A percentile compares a stretch with the other conserved stretches of the same genome.
phyloP scores from a whole-genome alignment of 1,139 yeast species.

The Yamadazyma kanchanaburiensis region DNA sequence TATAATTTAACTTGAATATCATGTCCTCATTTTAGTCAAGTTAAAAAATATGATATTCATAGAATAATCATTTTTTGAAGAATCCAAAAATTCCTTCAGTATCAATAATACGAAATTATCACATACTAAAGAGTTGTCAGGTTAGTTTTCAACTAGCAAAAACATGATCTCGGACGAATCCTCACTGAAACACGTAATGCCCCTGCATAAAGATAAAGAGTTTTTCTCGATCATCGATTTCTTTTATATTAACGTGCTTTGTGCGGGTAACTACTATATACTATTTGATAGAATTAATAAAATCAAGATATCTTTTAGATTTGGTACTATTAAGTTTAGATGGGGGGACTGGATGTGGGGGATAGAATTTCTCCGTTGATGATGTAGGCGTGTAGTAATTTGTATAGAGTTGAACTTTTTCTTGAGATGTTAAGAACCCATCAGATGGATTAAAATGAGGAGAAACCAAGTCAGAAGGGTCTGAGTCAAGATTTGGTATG shows the following conservation, averaged over 20 bases:
- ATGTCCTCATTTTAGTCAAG: constrained; percentile 13
- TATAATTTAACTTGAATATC: constrained; percentile 12
- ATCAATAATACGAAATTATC: constrained; percentile 41
- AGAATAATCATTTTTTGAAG: constrained; percentile 25
- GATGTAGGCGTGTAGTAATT: constrained; percentile 13
- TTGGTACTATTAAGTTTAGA: constrained; percentile 1
- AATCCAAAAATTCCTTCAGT: constrained; percentile 77
- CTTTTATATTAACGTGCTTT: too few relatives aligned
- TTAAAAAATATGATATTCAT: constrained; percentile 24
- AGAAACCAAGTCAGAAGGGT: constrained; percentile 2
- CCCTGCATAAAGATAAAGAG: constrained; percentile 97
- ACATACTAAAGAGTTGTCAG: constrained; percentile 87
- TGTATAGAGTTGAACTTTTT: constrained; percentile 33
- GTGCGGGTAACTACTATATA: constrained; percentile 14
- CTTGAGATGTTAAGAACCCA: constrained; percentile 27
- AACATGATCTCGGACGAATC: constrained; percentile 99
- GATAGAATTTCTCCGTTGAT: constrained; percentile 16
- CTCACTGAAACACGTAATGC: constrained; percentile 99
- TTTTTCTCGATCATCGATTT: too few relatives aligned
- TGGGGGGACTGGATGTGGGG: constrained; percentile 16
- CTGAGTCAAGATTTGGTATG: too few relatives aligned
- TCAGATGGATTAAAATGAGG: constrained; percentile 15
- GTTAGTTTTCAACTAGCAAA: constrained; percentile 99
- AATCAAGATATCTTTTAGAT: constrained; percentile 1
- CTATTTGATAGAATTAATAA: constrained; percentile 6